Conservation (phyloP, 116 monocot genomes). For the Trichopus zeylanicus region DNA sequence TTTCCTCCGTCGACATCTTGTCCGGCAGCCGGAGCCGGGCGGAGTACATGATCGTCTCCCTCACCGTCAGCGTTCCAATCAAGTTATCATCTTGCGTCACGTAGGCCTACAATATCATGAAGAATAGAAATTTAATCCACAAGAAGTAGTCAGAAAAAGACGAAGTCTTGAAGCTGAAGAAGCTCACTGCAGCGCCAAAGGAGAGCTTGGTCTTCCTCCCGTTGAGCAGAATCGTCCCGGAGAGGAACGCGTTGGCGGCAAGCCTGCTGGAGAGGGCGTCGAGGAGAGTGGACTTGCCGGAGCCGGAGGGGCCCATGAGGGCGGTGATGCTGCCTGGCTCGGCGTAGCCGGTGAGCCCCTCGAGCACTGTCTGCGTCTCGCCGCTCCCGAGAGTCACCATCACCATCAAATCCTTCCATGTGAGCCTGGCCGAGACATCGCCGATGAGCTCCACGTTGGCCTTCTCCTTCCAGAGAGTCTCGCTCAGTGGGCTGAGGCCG, state of each 20-base stretch:
- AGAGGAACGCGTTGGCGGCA: slow-evolving; percentile 75
- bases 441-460: slow-evolving; percentile 39
- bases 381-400: slow-evolving; percentile 45
- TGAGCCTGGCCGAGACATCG: slow-evolving; percentile 69
- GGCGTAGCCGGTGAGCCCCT: slow-evolving; percentile 68
- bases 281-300: slow-evolving; percentile 80
- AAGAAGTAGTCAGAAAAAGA: background rate
- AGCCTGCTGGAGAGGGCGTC: slow-evolving; percentile 73
- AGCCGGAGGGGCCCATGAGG: slow-evolving; percentile 89
- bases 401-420: slow-evolving; percentile 81
- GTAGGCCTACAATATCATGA: slow-evolving; percentile 44
- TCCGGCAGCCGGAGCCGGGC: slow-evolving; percentile 69
- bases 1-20: slow-evolving; percentile 51
- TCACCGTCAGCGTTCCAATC: slow-evolving; percentile 82
- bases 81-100: slow-evolving; percentile 92
- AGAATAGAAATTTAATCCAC: background rate
- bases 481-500: slow-evolving; percentile 75
- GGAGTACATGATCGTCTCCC: slow-evolving; percentile 82
- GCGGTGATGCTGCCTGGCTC: slow-evolving; percentile 76
- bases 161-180: background rate
- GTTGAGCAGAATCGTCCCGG: slow-evolving; percentile 64
- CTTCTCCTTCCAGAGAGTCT: slow-evolving; percentile 70
- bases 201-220: slow-evolving; percentile 77
- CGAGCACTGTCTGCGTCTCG: slow-evolving; percentile 59
- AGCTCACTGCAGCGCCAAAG: slow-evolving; percentile 63